Evolutionary conservation across 768 basidiomycete species (phyloP), one percentile per base, ranked within the genome.

Genomic region (Jaapia argillacea): DNA sequence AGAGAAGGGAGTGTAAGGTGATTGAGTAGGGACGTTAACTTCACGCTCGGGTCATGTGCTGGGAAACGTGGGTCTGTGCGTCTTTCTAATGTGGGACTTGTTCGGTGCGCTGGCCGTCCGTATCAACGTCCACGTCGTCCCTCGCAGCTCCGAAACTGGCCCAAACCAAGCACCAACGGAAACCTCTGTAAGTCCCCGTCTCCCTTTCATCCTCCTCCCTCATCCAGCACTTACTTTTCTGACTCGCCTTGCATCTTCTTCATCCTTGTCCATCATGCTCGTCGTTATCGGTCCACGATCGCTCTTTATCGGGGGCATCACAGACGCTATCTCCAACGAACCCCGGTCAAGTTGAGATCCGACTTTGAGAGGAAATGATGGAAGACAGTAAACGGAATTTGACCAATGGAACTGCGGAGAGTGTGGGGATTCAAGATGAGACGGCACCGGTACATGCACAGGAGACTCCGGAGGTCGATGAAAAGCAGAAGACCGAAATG

Each of bases 401-500:
- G n/a, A n/a, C n/a, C n/a, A n/a, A n/a, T n/a, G n/a, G n/a, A n/a
- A n/a, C n/a, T n/a, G n/a, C n/a, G n/a, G n/a, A n/a, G n/a, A n/a
- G n/a, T n/a, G n/a, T n/a, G n/a, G n/a, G n/a, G n/a, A n/a, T n/a
- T n/a, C n/a, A n/a, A n/a, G n/a, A n/a, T n/a, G n/a, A n/a, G n/a
- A n/a, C n/a, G n/a, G n/a, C n/a, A n/a, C n/a, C n/a, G n/a, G n/a
- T n/a, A n/a, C n/a, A n/a, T n/a, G 28, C 16, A 16, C 28, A 33
- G 28, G 28, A 33, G 10, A 16, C 10, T 16, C 28, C 10, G 28
- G 28, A 33, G 16, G 16, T 33, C 10, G 28, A 33, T 33, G 28
- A 10, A 10, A 33, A 33, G 28, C 52, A 42, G 41, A 42, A 53
- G 41, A 48, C 45, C 10, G 59, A 66, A 51, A 49, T 62, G 45